Percentiles rank a stretch among this genome's conserved stretches.
These are phyloP conservation scores for Fusarium nelsonii DNA, from an alignment of 2,329 filamentous ascomycete species.

Conservation along the genomic window DNA sequence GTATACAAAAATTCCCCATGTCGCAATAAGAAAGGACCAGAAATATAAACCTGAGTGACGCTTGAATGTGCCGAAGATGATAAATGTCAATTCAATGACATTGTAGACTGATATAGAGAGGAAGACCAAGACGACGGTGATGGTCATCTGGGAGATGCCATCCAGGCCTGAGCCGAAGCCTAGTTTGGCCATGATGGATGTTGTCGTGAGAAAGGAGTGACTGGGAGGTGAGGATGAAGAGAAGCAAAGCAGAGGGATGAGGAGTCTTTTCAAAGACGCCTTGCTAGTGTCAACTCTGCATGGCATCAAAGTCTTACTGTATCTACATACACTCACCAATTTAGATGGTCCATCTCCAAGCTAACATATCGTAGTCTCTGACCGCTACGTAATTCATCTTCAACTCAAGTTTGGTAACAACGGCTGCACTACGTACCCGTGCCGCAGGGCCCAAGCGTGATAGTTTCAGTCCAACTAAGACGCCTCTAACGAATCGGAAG, in stretches of 20 bases:
- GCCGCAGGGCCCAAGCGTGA: neutral
- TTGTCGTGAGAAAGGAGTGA: neutral
- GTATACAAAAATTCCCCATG: conserved; percentile 54
- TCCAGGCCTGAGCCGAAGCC: conserved; percentile 45
- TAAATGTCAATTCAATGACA: conserved; percentile 52
- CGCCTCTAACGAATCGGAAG: conserved; percentile 10
- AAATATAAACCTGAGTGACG: conserved; percentile 54
- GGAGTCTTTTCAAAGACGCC: neutral
- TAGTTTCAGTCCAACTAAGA: too few relatives aligned
- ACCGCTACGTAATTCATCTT: conserved; percentile 26
- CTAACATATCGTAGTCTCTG: neutral
- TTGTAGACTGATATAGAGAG: conserved; percentile 53
- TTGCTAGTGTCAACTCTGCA: neutral
- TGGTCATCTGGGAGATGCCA: conserved; percentile 34
- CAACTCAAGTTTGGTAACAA: neutral
- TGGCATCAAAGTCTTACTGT: neutral
- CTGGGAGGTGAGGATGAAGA: too few relatives aligned
- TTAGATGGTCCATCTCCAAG: too few relatives aligned
- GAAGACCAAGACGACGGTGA: conserved; percentile 50
- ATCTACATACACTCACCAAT: neutral
- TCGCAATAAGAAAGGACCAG: conserved; percentile 54
- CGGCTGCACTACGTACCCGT: conserved; percentile 6
- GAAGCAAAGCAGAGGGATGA: neutral
- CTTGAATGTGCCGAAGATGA: conserved; percentile 54
- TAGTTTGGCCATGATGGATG: conserved; percentile 20